A percentile compares a stretch with the other conserved stretches of the same genome.
Evolutionary conservation across 1,284 basidiomycete genomes (phyloP).

Genomic region (Acaromyces ingoldii): DNA sequence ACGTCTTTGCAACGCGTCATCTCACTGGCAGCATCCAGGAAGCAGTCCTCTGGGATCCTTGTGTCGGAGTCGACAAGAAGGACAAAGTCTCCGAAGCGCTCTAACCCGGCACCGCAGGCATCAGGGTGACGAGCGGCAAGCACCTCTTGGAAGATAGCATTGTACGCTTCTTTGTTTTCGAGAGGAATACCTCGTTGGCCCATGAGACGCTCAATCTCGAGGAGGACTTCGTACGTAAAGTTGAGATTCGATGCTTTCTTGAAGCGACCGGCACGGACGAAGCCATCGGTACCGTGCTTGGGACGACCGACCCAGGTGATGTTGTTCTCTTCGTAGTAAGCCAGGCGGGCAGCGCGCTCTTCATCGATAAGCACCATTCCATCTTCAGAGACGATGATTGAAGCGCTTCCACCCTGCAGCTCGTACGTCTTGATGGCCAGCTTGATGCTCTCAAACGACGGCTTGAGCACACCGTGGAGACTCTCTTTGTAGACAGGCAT

Average conservation of each 20-base stretch:
- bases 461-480: slow-evolving; percentile 56
- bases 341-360: slow-evolving; percentile 64
- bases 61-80: slow-evolving; percentile 66
- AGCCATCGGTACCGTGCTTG: slow-evolving; percentile 64
- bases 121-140: slow-evolving; percentile 12
- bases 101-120: slow-evolving; percentile 51
- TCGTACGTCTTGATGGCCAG: slow-evolving; percentile 81
- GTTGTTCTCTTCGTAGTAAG: slow-evolving; percentile 69
- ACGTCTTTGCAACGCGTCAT: slow-evolving; percentile 69
- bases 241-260: slow-evolving; percentile 90
- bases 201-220: slow-evolving; percentile 71
- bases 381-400: slow-evolving; percentile 72
- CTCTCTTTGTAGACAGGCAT: slow-evolving; percentile 70
- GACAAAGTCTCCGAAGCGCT: slow-evolving; percentile 38
- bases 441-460: slow-evolving; percentile 73
- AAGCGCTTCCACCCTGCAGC: slow-evolving; percentile 70
- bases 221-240: slow-evolving; percentile 67
- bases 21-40: slow-evolving; percentile 78
- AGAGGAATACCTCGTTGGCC: slow-evolving; percentile 8
- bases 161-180: slow-evolving; percentile 25
- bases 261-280: slow-evolving; percentile 77
- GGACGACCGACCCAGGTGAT: slow-evolving; percentile 80
- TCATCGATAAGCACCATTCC: slow-evolving; percentile 63
- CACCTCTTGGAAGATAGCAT: slow-evolving; percentile 46
- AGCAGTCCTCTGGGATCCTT: slow-evolving; percentile 77